Base-by-base conservation (phyloP, 768 basidiomycete species). In the Tylopilus felleus region DNA sequence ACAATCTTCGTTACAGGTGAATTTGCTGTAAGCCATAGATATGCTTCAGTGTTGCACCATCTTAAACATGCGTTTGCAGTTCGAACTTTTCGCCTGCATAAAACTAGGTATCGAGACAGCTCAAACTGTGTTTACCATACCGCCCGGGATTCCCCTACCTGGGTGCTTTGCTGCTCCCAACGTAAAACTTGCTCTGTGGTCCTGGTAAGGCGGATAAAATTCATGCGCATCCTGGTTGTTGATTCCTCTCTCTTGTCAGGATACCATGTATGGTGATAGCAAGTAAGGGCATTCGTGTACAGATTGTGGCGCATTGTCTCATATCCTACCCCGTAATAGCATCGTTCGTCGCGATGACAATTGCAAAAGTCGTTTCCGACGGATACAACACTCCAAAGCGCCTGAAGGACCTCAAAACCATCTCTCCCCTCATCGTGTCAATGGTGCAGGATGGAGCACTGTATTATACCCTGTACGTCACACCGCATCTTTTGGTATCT, bases 361-460 rank as follows among this genome's bases (percentile, higher is more conserved):
- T 54, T 17, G 53, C 33, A 17, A 54, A 36, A 25, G 33, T 42
- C 16, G 2, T 44, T 36, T 33, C 47, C 8, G 27, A 38, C 9
- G 33, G 40, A 13, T 13, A 36, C 16, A 19, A 27, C 16, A 38
- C 35, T 9, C 53, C 23, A 8, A 22, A 31, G 5, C 19, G 14
- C 16, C 25, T 54, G 19, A 36, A 7, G 19, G 31, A 49, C 41
- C 5, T 36, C 22, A 54, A 28, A 23, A 16, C 14, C 9, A 17
- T 50, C 21, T 43, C 53, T 28, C 53, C 53, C 12, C 29, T 49
- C 4, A 28, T 54, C 13, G 48, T 50, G 19, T 50, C 21, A 21
- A 54, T 54, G 47, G 48, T 54, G 21, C 41, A 48, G 5, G 53
- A 54, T 23, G 53, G 53, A 6, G 53, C 42, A 48, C 13, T 53